phyloP scores from a whole-genome alignment of 2,329 filamentous ascomycete species.

The Talaromyces sp. region DNA sequence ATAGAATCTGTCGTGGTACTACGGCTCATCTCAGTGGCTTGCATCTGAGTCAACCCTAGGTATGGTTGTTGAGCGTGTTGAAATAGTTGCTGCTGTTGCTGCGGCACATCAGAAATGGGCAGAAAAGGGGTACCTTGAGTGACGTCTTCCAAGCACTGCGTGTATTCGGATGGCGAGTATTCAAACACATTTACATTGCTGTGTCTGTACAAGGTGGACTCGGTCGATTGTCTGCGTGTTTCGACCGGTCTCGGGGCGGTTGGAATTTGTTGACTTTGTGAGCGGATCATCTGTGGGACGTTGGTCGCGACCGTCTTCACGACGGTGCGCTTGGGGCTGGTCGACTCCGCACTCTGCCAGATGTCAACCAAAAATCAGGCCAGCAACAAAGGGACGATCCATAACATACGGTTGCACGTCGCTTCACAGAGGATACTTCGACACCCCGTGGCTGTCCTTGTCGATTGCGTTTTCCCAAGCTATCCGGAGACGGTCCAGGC shows the following conservation, averaged over 20 bases:
- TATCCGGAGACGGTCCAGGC: conserved; percentile 27
- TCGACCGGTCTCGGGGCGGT: conserved; percentile 27
- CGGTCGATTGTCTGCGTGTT: conserved; percentile 31
- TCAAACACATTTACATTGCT: conserved; percentile 41
- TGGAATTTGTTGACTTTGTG: conserved; percentile 38
- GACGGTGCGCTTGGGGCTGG: conserved; percentile 28
- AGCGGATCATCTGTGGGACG: conserved; percentile 33
- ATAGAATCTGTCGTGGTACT: conserved; percentile 45
- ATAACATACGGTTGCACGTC: conserved; percentile 45
- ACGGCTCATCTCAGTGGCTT: conserved; percentile 43
- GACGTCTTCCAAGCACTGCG: conserved; percentile 35
- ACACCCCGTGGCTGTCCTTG: conserved; percentile 41
- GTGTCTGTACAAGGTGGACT: conserved; percentile 26
- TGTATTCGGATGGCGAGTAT: conserved; percentile 42
- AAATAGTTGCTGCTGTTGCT: conserved; percentile 23
- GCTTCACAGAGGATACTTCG: conserved; percentile 40
- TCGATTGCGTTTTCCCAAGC: conserved; percentile 42
- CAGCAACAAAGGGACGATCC: conserved; percentile 4
- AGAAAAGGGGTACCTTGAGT: conserved; percentile 22
- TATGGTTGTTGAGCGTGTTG: conserved; percentile 18
- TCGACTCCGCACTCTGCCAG: conserved; percentile 41
- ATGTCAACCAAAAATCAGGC: conserved; percentile 39
- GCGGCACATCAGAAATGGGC: conserved; percentile 24
- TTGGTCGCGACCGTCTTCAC: conserved; percentile 15
- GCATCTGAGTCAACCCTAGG: conserved; percentile 22